phyloP scores from a whole-genome alignment of 805 yeast species.

The Starmerella gropengiesseri region DNA sequence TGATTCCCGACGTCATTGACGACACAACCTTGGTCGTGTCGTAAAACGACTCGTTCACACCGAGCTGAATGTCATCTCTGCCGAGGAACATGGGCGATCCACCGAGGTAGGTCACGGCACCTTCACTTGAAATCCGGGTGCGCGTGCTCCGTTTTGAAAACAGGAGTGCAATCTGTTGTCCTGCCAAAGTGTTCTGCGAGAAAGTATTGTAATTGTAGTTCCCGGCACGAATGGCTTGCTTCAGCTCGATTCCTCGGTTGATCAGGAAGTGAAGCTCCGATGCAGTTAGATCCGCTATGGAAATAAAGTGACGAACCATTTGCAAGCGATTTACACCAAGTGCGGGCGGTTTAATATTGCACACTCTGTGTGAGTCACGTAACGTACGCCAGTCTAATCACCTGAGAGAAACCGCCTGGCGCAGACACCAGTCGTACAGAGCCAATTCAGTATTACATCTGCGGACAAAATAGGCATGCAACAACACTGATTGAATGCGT shows the following conservation, averaged over 20 bases:
- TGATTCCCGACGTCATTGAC: slow-evolving; percentile 92
- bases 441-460: too few relatives aligned
- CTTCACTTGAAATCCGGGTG: slow-evolving; percentile 88
- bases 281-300: slow-evolving; percentile 66
- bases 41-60: slow-evolving; percentile 82
- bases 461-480: too few relatives aligned
- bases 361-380: too few relatives aligned
- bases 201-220: slow-evolving; percentile 34
- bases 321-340: too few relatives aligned
- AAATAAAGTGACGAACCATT: slow-evolving; percentile 51
- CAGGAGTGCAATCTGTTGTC: slow-evolving; percentile 71
- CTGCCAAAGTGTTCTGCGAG: slow-evolving; percentile 51
- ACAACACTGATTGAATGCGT: too few relatives aligned
- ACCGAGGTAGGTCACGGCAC: slow-evolving; percentile 86
- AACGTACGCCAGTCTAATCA: too few relatives aligned
- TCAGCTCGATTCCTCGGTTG: slow-evolving; percentile 58
- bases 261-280: slow-evolving; percentile 64
- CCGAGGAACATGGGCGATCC: slow-evolving; percentile 96
- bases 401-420: background rate
- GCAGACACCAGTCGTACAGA: too few relatives aligned
- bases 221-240: slow-evolving; percentile 31
- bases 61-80: slow-evolving; percentile 90
- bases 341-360: too few relatives aligned
- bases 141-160: slow-evolving; percentile 91
- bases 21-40: slow-evolving; percentile 85